Percentiles rank a stretch among this genome's conserved stretches.
Conservation (phyloP, 2,329 filamentous ascomycete genomes). For the Penicillium occitanis region DNA sequence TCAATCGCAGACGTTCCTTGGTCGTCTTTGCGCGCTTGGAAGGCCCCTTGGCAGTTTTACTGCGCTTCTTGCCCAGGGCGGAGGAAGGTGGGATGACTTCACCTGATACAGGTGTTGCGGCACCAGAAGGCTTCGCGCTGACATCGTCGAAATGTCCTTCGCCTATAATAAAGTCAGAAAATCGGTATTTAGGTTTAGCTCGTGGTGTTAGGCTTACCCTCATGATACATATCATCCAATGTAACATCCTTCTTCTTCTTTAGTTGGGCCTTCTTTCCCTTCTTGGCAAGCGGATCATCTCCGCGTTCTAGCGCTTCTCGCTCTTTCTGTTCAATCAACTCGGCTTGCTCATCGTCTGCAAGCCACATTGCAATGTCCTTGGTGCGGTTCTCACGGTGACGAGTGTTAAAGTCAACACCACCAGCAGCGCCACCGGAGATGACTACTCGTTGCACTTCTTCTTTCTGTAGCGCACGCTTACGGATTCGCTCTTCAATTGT, state of each 20-base stretch:
- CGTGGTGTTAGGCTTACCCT: constrained; percentile 65
- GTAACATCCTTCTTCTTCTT: constrained; percentile 63
- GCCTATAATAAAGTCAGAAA: constrained; percentile 56
- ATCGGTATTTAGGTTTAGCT: no score
- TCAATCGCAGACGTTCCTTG: constrained; percentile 51
- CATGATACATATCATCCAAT: constrained; percentile 97
- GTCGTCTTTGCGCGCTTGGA: constrained; percentile 63
- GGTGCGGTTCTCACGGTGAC: constrained; percentile 85
- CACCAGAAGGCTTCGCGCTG: constrained; percentile 76
- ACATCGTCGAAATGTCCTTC: constrained; percentile 94
- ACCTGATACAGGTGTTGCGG: constrained; percentile 73
- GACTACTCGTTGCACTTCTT: constrained; percentile 96
- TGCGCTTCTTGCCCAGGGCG: constrained; percentile 51
- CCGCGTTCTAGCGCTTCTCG: constrained; percentile 73
- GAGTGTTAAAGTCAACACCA: constrained; percentile 94
- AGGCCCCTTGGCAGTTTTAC: constrained; percentile 55
- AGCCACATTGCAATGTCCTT: constrained; percentile 99
- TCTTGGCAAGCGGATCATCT: constrained; percentile 60
- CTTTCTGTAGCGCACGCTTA: constrained; percentile 94
- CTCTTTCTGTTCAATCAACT: constrained; percentile 88
- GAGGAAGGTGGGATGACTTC: constrained; percentile 46
- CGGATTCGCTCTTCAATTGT: constrained; percentile 98
- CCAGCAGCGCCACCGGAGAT: constrained; percentile 81
- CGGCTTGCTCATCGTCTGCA: constrained; percentile 93
- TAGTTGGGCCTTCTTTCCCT: constrained; percentile 59